A percentile compares a stretch with the other conserved stretches of the same genome.
Conservation (phyloP, 371 early-diverging fungal genomes). For the Blakeslea trispora region DNA sequence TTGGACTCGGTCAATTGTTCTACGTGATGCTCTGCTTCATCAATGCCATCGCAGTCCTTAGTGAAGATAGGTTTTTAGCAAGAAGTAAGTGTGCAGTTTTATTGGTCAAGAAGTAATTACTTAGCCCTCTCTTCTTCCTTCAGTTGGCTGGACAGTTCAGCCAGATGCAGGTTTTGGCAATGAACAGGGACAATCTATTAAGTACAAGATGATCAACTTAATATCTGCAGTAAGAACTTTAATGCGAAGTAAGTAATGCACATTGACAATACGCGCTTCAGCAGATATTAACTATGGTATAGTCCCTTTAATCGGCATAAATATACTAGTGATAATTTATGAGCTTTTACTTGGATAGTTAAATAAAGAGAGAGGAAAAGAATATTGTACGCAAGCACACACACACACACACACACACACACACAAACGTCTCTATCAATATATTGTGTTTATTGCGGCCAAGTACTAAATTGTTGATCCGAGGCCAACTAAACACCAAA, state of each 20-base stretch:
- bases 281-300: constrained; percentile 4
- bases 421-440: neutral
- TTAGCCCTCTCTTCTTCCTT: constrained; percentile 2
- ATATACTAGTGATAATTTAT: constrained; percentile 83
- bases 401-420: neutral
- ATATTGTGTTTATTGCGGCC: too few relatives aligned
- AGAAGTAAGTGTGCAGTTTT: constrained; percentile 66
- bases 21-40: constrained; percentile 80
- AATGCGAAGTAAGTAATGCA: constrained; percentile 78
- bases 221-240: constrained; percentile 92
- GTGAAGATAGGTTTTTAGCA: constrained; percentile 94
- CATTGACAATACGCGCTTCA: too few relatives aligned
- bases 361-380: too few relatives aligned
- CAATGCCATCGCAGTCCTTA: constrained; percentile 91
- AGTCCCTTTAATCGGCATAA: constrained; percentile 87
- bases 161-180: constrained; percentile 69
- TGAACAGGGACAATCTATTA: constrained; percentile 69
- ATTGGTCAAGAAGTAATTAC: neutral
- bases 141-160: constrained; percentile 72
- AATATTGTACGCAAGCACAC: too few relatives aligned
- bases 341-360: constrained; percentile 78
- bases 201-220: constrained; percentile 81
- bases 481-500: constrained; percentile 69
- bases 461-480: constrained; percentile 33
- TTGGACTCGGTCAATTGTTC: constrained; percentile 76